Evolutionary conservation across 106 monocot genomes (phyloP).

Genomic region (Iris macrosiphon): DNA sequence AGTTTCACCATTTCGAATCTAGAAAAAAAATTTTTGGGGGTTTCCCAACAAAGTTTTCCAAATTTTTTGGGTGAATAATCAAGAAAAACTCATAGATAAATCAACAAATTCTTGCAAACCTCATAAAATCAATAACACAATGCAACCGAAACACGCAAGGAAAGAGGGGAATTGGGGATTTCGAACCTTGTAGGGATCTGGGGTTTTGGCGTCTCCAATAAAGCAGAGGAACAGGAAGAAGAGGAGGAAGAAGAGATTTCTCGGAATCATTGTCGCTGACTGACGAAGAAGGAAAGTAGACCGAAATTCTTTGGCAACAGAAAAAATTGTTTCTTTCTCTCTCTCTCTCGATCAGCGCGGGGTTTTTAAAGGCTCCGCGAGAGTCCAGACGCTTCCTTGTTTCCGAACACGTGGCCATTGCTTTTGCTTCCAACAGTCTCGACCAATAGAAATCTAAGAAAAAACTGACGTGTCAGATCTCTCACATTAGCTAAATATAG

Average conservation of each 20-base stretch:
- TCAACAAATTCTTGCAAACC: neutral
- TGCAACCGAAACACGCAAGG: neutral
- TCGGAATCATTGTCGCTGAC: neutral
- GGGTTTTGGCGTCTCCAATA: conserved; percentile 22
- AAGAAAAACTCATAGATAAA: neutral
- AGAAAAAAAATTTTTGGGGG: neutral
- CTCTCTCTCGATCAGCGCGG: neutral
- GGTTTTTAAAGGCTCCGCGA: neutral
- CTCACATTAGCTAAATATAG: no score
- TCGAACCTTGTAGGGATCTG: conserved; percentile 49
- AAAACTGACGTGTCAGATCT: no score
- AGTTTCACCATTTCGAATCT: no score
- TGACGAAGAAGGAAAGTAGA: neutral
- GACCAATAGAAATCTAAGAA: neutral
- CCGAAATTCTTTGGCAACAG: neutral
- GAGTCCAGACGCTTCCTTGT: conserved; percentile 3
- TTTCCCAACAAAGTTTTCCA: neutral
- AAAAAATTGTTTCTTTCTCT: neutral
- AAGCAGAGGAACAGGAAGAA: conserved; percentile 1
- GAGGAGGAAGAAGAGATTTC: conserved; percentile 3
- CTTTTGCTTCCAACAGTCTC: neutral
- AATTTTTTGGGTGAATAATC: neutral
- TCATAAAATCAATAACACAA: neutral
- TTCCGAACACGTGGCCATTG: neutral
- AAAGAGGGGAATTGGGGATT: neutral